Conservation (phyloP, 345 rosid species). For the Linum lewisii region DNA sequence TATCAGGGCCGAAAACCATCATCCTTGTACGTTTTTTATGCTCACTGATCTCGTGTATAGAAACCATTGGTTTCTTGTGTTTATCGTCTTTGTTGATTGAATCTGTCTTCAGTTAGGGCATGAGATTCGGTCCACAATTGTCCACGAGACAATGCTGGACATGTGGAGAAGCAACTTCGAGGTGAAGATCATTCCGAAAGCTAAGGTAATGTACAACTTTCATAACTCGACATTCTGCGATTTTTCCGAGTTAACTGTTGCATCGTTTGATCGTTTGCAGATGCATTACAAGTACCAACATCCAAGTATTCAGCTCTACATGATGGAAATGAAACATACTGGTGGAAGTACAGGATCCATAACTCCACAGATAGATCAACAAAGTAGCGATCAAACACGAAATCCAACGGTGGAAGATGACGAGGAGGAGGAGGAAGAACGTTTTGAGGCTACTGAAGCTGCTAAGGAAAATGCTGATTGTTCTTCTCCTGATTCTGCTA, state of each 20-base stretch:
- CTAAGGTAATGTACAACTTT: conserved; percentile 50
- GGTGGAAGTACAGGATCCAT: conserved; percentile 19
- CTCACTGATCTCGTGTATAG: background rate
- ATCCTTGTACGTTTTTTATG: conserved; percentile 39
- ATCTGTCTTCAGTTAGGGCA: conserved; percentile 52
- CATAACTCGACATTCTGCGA: background rate
- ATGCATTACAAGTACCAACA: conserved; percentile 80
- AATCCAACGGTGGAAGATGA: conserved; percentile 18
- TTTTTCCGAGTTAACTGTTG: background rate
- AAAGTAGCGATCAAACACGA: conserved; percentile 19
- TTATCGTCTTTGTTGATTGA: background rate
- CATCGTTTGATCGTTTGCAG: conserved; percentile 27
- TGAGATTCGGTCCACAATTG: conserved; percentile 76
- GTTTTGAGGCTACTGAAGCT: conserved; percentile 11
- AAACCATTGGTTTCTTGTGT: conserved; percentile 6
- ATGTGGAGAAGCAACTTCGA: conserved; percentile 70
- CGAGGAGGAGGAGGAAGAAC: conserved; percentile 10
- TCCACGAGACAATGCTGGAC: conserved; percentile 81
- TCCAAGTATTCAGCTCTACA: conserved; percentile 78
- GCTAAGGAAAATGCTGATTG: conserved; percentile 12
- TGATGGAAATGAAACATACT: conserved; percentile 45
- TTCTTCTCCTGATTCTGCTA: conserved; percentile 15
- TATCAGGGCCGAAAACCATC: conserved; percentile 79
- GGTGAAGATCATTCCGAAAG: conserved; percentile 59
- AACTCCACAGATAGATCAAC: conserved; percentile 5